Evolutionary conservation across 2,329 filamentous ascomycete species (phyloP), one percentile per base, ranked within the genome.

Genomic region (Colletotrichum costaricense): DNA sequence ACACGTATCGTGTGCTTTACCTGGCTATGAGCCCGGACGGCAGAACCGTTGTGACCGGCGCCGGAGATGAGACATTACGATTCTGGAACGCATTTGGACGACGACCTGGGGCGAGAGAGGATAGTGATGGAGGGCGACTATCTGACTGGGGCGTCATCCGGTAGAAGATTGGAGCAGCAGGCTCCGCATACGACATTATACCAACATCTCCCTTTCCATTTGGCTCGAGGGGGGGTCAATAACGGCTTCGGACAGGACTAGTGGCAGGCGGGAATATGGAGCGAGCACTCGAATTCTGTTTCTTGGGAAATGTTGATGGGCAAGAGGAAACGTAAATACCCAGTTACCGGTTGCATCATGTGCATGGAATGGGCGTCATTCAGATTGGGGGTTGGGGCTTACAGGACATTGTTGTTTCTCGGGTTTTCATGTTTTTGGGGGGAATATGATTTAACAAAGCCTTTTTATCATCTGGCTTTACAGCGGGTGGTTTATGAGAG

Each of bases 61-160:
- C 97, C 4, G 97, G 97, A 19, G 97, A 99, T 77, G 97, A 99
- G 85, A 99, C 97, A 0, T 84, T 99, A 63, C 88, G 97, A 56
- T 99, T 99, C 84, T 99, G 97, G 97, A 97, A 97, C 72, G 93
- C 97, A 2, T 99, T 99, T 84, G 95, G 94, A 73, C 93, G 93
- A 79, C 93, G 95, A 79, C 92, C 93, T 33, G 92, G 93, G 30
- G 88, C 90, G 73, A 88, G 92, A 75, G 92, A 93, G 72, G 92
- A 93, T 56, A 91, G 92, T 76, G 90, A 92, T 70, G 85, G 88
- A 14, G 86, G 92, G 63, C 89, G 89, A 76, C 86, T 97, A 70
- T 90, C 92, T 55, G 93, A 94, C 81, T 97, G 94, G 93, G 93
- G 93, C 63, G 92, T 95, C 67, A 98, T 98, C 79, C 92, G 95